phyloP scores from a whole-genome alignment of 106 monocot species.

The Iris macrosiphon region DNA sequence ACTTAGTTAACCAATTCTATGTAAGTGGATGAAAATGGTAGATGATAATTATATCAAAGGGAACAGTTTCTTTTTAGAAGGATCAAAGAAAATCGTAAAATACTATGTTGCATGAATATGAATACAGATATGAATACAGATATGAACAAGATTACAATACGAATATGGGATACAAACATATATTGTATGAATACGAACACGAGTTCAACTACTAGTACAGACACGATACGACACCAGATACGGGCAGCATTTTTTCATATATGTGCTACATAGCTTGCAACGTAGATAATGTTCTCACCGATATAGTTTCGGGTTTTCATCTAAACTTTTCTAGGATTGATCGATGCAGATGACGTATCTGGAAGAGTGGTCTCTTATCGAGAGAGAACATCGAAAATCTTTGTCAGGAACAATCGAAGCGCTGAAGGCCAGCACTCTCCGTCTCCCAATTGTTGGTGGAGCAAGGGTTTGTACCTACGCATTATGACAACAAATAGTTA shows the following conservation, averaged over 20 bases:
- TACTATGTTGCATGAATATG: no score
- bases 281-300: no score
- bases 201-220: background rate
- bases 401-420: slow-evolving; percentile 47
- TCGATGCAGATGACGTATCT: slow-evolving; percentile 42
- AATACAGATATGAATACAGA: no score
- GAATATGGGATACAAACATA: background rate
- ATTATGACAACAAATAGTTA: background rate
- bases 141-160: no score
- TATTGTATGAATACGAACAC: background rate
- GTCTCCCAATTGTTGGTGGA: slow-evolving; percentile 62
- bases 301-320: no score
- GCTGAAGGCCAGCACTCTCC: slow-evolving; percentile 59
- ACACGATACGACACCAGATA: background rate
- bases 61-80: no score
- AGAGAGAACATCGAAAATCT: slow-evolving; percentile 40
- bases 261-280: no score
- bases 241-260: background rate
- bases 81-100: no score
- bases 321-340: background rate
- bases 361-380: slow-evolving; percentile 52
- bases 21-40: no score
- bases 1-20: no score
- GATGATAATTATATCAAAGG: no score
- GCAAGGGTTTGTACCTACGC: slow-evolving; percentile 40